These are phyloP conservation scores for Mycena floridula DNA, from an alignment of 768 basidiomycete species.

Conservation along the genomic window DNA sequence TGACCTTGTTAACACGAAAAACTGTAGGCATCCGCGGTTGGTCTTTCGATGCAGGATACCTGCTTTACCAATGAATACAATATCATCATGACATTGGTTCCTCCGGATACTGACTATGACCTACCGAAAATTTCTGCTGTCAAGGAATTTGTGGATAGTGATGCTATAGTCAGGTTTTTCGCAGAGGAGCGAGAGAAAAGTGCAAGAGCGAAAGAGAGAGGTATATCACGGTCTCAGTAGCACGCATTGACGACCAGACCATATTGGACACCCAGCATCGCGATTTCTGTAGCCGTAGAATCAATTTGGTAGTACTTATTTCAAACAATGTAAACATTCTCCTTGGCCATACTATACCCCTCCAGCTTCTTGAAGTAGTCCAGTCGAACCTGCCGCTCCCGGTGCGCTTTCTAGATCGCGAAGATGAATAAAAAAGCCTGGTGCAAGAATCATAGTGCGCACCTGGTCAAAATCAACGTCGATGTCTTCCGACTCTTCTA, in stretches of 20 bases:
- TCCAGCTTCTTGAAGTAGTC: constrained; percentile 36
- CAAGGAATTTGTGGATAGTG: constrained; percentile 28
- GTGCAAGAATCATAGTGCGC: neutral
- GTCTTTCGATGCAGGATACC: constrained; percentile 17
- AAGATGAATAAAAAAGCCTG: neutral
- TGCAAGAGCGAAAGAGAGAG: constrained; percentile 5
- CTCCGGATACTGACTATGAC: constrained; percentile 7
- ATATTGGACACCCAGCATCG: neutral
- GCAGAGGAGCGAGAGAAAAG: constrained; percentile 20
- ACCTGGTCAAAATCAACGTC: constrained; percentile 5
- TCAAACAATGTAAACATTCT: constrained; percentile 37
- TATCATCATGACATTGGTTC: constrained; percentile 14
- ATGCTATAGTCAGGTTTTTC: constrained; percentile 19
- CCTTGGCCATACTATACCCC: constrained; percentile 30
- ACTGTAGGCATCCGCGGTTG: constrained; percentile 19
- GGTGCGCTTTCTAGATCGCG: constrained; percentile 21
- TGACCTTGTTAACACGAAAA: neutral
- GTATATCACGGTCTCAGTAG: neutral
- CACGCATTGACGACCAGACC: neutral
- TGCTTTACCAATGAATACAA: constrained; percentile 13
- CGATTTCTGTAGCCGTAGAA: neutral
- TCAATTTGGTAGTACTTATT: neutral
- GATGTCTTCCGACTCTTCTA: constrained; percentile 1
- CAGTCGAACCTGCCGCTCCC: constrained; percentile 27
- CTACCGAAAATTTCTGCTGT: constrained; percentile 20